These are phyloP conservation scores for Rugonectria rugulosa DNA, from an alignment of 2,329 filamentous ascomycete species.

Conservation along the genomic window DNA sequence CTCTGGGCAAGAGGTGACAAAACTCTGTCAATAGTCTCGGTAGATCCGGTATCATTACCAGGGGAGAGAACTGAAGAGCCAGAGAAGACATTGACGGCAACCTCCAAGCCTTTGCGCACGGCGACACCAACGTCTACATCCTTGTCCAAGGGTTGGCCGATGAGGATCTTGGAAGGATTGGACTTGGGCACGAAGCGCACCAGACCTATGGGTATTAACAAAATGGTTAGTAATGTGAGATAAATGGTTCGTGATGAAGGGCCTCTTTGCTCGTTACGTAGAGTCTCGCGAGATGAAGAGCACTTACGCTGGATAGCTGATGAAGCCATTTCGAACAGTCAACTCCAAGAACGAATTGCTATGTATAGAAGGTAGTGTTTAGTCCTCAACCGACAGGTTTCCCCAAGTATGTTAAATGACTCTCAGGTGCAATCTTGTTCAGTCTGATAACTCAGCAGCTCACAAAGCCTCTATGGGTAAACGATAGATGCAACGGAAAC, in stretches of 20 bases:
- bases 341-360: too few relatives aligned
- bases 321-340: slow-evolving; percentile 31
- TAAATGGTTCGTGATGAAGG: neutral
- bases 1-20: slow-evolving; percentile 51
- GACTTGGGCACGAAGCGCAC: slow-evolving; percentile 65
- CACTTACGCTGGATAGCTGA: slow-evolving; percentile 32
- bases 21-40: slow-evolving; percentile 54
- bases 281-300: neutral
- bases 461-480: too few relatives aligned
- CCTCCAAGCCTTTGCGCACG: slow-evolving; percentile 62
- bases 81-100: slow-evolving; percentile 63
- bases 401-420: too few relatives aligned
- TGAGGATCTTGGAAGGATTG: slow-evolving; percentile 55
- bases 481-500: too few relatives aligned
- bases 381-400: too few relatives aligned
- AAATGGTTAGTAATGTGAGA: neutral
- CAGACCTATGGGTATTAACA: slow-evolving; percentile 52
- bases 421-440: too few relatives aligned
- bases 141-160: slow-evolving; percentile 63
- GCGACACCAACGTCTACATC: slow-evolving; percentile 65
- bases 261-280: neutral
- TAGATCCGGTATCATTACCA: slow-evolving; percentile 57
- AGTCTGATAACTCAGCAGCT: too few relatives aligned
- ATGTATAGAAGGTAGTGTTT: too few relatives aligned
- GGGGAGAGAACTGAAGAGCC: slow-evolving; percentile 64